phyloP scores from a whole-genome alignment of 2,329 filamentous ascomycete genomes.

The Pseudogymnoascus sp. region DNA sequence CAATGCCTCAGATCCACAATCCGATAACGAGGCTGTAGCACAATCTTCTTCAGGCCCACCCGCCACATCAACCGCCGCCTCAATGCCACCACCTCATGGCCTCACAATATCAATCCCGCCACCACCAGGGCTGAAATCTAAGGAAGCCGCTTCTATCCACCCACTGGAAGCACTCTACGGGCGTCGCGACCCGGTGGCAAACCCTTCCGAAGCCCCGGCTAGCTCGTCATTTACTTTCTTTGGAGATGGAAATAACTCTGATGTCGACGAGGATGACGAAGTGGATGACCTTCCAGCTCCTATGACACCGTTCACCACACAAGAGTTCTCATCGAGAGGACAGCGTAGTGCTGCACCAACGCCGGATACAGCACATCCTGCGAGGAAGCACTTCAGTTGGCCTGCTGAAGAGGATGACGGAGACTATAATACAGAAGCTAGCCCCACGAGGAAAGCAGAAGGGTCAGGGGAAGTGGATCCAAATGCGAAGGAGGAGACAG shows the following conservation, averaged over 20 bases:
- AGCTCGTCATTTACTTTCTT: constrained; percentile 74
- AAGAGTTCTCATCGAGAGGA: constrained; percentile 66
- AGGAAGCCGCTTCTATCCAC: constrained; percentile 49
- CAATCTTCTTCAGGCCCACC: constrained; percentile 22
- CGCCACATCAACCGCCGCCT: constrained; percentile 41
- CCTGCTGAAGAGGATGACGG: constrained; percentile 37
- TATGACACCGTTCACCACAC: constrained; percentile 74
- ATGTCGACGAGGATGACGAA: constrained; percentile 38
- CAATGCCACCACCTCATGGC: constrained; percentile 44
- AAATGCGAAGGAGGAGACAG: constrained; percentile 17
- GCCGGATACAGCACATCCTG: constrained; percentile 79
- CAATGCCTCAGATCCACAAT: constrained; percentile 9
- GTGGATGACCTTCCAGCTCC: constrained; percentile 39
- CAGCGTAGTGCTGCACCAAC: constrained; percentile 88
- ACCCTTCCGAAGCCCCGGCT: constrained; percentile 35
- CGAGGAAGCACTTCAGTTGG: constrained; percentile 53
- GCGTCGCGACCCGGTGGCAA: constrained; percentile 41
- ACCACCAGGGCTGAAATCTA: constrained; percentile 32
- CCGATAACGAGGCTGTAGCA: constrained; percentile 11
- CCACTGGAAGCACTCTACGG: constrained; percentile 93
- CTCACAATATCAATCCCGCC: constrained; percentile 34
- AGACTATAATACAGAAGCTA: constrained; percentile 33
- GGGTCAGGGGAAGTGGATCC: constrained; percentile 21
- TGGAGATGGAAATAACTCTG: constrained; percentile 40
- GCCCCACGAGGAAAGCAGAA: constrained; percentile 14